Evolutionary conservation across 345 rosid species (phyloP), one percentile per base, ranked within the genome.

Genomic region (Clarkia xantiana): DNA sequence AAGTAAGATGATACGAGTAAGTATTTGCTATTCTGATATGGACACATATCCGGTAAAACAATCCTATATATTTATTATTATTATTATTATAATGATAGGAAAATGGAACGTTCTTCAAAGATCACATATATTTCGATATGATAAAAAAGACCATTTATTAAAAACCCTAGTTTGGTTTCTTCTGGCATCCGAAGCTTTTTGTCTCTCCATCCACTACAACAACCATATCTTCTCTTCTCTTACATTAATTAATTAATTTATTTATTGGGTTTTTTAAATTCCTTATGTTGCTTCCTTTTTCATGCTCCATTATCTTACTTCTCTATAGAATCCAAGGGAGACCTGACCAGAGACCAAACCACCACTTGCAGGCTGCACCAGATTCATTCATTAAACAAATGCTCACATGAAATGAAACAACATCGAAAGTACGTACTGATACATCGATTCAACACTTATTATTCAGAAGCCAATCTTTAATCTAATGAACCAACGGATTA

Each of bases 71-170:
- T n/a, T n/a, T 22, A 22, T 29, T 29, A 29, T 10, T 1, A 29
- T 29, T 3, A 22, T 22, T 22, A 22, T 22, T 22, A 22, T 5
- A 67, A 59, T 58, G 55, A 49, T 20, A 68, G 12, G 22, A 14
- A 42, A 10, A 49, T 51, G 80, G 85, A 76, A 72, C 78, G 73
- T 72, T 60, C 67, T 55, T 59, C 71, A 19, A 68, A 57, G 76
- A 62, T 71, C n/a, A n/a, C n/a, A 57, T 2, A 14, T 49, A 49
- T 65, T 58, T 65, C 52, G 69, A 65, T 57, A 40, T 49, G 11
- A 57, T 57, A 60, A 51, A 59, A 62, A 18, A 18, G n/a, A 29
- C 12, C 11, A 19, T 46, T 6, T 22, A 9, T 46, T 17, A 47
- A 47, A 46, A 43, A 13, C 4, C 0, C 38, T 18, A 47, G 40